Conservation (phyloP, 768 basidiomycete genomes). For the Hygrophoropsis aurantiaca region DNA sequence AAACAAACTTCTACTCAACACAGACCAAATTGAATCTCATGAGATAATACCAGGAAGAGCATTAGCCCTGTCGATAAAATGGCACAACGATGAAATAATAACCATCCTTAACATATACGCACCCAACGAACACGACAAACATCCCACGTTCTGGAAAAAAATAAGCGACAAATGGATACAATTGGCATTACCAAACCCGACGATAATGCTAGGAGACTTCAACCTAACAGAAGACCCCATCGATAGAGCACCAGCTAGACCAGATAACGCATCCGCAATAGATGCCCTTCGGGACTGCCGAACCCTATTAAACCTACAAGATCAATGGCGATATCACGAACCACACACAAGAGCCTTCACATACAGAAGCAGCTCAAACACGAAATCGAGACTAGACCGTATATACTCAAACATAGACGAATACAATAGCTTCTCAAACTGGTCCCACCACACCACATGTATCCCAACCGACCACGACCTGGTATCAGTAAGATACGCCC, state of each 20-base stretch:
- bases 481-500: no score
- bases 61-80: slow-evolving; percentile 10
- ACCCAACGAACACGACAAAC: slow-evolving; percentile 28
- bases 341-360: no score
- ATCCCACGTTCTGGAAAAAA: slow-evolving; percentile 30
- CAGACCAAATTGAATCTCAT: background rate
- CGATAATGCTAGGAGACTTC: slow-evolving; percentile 41
- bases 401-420: no score
- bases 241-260: slow-evolving; percentile 30
- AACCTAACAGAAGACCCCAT: slow-evolving; percentile 42
- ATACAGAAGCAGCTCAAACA: no score
- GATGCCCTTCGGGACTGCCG: no score
- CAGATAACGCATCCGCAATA: slow-evolving; percentile 19
- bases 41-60: slow-evolving; percentile 29
- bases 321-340: no score
- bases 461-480: slow-evolving; percentile 10
- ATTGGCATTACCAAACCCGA: slow-evolving; percentile 14
- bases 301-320: no score
- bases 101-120: slow-evolving; percentile 35
- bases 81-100: slow-evolving; percentile 19
- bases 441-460: no score
- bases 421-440: no score
- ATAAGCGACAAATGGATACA: slow-evolving; percentile 7
- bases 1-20: slow-evolving; percentile 30
- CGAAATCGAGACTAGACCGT: no score